Conservation (phyloP, 1,284 basidiomycete species). For the Meripilus lineatus region DNA sequence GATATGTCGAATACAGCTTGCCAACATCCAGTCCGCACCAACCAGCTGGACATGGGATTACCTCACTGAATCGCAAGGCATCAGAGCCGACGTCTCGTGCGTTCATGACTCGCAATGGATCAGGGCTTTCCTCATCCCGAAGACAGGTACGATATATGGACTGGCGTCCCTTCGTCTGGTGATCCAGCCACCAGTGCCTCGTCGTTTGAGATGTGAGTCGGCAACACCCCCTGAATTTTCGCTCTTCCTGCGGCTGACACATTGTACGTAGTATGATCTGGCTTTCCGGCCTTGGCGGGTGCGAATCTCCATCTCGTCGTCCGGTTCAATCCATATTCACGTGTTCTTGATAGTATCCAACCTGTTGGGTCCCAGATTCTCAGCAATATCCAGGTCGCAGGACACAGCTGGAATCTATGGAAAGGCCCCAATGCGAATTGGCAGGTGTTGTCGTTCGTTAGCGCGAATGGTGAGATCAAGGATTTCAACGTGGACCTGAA, state of each 20-base stretch:
- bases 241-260: not conserved
- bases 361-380: slow-evolving; percentile 48
- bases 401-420: slow-evolving; percentile 55
- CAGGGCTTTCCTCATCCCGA: not conserved
- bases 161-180: slow-evolving; percentile 39
- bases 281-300: slow-evolving; percentile 58
- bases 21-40: slow-evolving; percentile 37
- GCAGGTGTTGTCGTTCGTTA: slow-evolving; percentile 55
- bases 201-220: slow-evolving; percentile 48
- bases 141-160: slow-evolving; percentile 52
- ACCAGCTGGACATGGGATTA: slow-evolving; percentile 51
- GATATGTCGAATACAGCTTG: slow-evolving; percentile 28
- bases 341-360: slow-evolving; percentile 34
- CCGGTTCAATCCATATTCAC: not conserved
- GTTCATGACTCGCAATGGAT: slow-evolving; percentile 16
- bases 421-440: slow-evolving; percentile 50
- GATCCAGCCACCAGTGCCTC: slow-evolving; percentile 43
- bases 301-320: slow-evolving; percentile 9
- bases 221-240: not conserved
- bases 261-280: slow-evolving; percentile 47
- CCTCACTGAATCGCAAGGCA: slow-evolving; percentile 35
- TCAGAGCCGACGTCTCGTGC: slow-evolving; percentile 53
- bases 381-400: slow-evolving; percentile 38
- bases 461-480: slow-evolving; percentile 41
- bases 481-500: slow-evolving; percentile 52